Evolutionary conservation across 441 rosid genomes (phyloP).

Genomic region (Omphalea diandra): DNA sequence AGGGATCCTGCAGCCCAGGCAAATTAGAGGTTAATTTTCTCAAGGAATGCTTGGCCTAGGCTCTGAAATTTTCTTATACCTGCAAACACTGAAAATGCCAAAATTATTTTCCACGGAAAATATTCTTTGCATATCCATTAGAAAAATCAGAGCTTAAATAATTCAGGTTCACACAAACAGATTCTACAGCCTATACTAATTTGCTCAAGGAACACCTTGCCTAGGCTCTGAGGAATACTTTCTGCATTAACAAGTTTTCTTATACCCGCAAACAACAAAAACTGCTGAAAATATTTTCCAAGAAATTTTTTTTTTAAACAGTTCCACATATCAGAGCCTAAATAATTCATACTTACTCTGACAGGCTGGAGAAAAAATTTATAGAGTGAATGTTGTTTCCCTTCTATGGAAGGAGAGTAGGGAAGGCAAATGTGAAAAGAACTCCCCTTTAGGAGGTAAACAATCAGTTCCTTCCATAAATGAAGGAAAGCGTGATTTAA

Average conservation of each 20-base stretch:
- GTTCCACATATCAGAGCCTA: background rate
- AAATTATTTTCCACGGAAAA: background rate
- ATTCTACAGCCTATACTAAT: too few relatives aligned
- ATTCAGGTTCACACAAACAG: too few relatives aligned
- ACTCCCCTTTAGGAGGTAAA: background rate
- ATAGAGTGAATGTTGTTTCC: background rate
- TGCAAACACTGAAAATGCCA: background rate
- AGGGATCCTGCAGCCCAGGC: too few relatives aligned
- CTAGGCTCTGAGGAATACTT: too few relatives aligned
- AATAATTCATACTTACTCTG: background rate
- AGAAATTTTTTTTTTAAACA: background rate
- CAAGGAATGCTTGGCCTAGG: too few relatives aligned
- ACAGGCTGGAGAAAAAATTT: background rate
- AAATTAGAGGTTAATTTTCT: too few relatives aligned
- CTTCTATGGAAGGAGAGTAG: background rate
- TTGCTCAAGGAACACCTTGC: too few relatives aligned
- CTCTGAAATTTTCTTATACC: too few relatives aligned
- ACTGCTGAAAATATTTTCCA: background rate
- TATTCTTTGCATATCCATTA: too few relatives aligned
- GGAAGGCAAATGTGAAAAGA: background rate
- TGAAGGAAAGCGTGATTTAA: background rate
- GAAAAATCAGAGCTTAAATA: too few relatives aligned
- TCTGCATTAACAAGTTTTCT: background rate
- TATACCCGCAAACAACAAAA: background rate
- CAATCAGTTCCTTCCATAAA: background rate